Conservation (phyloP, 768 basidiomycete genomes). For the Suillus weaverae region DNA sequence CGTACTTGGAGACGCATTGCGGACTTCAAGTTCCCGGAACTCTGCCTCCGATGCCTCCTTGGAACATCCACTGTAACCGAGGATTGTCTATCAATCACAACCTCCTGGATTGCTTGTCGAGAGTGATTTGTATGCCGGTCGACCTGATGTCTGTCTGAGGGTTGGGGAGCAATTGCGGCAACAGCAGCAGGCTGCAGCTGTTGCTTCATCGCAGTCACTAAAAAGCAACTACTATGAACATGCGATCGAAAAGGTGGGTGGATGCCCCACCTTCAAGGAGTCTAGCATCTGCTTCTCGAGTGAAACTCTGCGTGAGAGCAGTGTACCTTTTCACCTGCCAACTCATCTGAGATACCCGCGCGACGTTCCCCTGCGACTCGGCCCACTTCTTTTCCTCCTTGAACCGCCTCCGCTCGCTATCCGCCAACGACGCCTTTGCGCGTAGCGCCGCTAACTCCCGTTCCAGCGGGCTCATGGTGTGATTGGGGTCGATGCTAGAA, state of each 20-base stretch:
- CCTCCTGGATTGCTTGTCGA: conserved; percentile 23
- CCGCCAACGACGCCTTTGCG: conserved; percentile 76
- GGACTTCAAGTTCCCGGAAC: conserved; percentile 36
- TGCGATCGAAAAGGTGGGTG: background rate
- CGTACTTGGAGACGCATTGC: conserved; percentile 36
- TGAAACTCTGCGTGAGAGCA: conserved; percentile 77
- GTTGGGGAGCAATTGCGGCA: conserved; percentile 22
- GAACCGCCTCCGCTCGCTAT: conserved; percentile 78
- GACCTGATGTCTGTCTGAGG: conserved; percentile 19
- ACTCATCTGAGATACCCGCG: conserved; percentile 75
- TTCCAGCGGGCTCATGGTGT: conserved; percentile 62
- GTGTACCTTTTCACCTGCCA: conserved; percentile 85
- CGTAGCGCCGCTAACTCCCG: conserved; percentile 75
- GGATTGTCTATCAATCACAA: conserved; percentile 31
- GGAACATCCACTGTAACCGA: conserved; percentile 29
- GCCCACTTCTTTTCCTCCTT: conserved; percentile 91
- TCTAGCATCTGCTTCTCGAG: conserved; percentile 72
- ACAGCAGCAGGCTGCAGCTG: conserved; percentile 11
- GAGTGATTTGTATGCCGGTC: conserved; percentile 32
- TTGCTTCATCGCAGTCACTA: conserved; percentile 29
- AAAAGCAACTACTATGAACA: conserved; percentile 8
- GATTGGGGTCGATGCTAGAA: conserved; percentile 58
- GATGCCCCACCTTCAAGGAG: conserved; percentile 56
- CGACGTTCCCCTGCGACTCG: conserved; percentile 69
- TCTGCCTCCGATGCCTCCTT: conserved; percentile 32